A percentile compares a stretch with the other conserved stretches of the same genome.
Conservation (phyloP, 495 filamentous ascomycete genomes). For the Penicillium soppii region DNA sequence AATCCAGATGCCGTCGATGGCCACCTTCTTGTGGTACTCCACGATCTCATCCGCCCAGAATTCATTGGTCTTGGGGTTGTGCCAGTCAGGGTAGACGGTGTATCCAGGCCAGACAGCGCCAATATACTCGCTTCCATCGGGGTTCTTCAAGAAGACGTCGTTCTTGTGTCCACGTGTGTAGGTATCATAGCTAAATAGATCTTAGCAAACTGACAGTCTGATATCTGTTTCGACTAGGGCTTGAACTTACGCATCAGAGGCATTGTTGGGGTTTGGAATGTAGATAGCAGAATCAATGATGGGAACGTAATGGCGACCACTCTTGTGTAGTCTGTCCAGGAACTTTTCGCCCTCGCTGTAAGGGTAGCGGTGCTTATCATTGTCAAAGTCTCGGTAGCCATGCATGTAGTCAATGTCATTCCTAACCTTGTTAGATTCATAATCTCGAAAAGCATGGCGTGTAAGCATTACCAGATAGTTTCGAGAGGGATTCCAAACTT, state of each 20-base stretch:
- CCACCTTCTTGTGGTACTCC: slow-evolving; percentile 57
- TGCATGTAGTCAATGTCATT: slow-evolving; percentile 61
- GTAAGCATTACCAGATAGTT: slow-evolving; percentile 63
- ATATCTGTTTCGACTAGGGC: too few relatives aligned
- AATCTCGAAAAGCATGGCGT: background rate
- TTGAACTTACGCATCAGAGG: slow-evolving; percentile 59
- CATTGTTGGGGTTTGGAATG: slow-evolving; percentile 69
- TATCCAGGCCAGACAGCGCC: slow-evolving; percentile 66
- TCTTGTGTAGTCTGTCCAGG: slow-evolving; percentile 60
- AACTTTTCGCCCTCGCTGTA: slow-evolving; percentile 57
- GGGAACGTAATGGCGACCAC: slow-evolving; percentile 73
- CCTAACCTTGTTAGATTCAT: slow-evolving; percentile 21
- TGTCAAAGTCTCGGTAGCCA: slow-evolving; percentile 58
- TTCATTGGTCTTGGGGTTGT: slow-evolving; percentile 51
- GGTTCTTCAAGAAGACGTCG: slow-evolving; percentile 63
- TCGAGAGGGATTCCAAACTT: slow-evolving; percentile 61
- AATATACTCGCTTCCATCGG: slow-evolving; percentile 60
- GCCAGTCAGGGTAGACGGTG: slow-evolving; percentile 66
- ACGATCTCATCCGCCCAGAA: slow-evolving; percentile 75
- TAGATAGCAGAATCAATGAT: slow-evolving; percentile 87
- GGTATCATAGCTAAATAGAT: slow-evolving; percentile 51
- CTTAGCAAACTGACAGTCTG: background rate
- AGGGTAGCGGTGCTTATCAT: slow-evolving; percentile 50
- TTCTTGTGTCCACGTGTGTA: slow-evolving; percentile 66
- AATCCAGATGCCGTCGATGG: slow-evolving; percentile 62